phyloP scores from a whole-genome alignment of 208 protist genomes.

The Wallacemonas sp. region DNA sequence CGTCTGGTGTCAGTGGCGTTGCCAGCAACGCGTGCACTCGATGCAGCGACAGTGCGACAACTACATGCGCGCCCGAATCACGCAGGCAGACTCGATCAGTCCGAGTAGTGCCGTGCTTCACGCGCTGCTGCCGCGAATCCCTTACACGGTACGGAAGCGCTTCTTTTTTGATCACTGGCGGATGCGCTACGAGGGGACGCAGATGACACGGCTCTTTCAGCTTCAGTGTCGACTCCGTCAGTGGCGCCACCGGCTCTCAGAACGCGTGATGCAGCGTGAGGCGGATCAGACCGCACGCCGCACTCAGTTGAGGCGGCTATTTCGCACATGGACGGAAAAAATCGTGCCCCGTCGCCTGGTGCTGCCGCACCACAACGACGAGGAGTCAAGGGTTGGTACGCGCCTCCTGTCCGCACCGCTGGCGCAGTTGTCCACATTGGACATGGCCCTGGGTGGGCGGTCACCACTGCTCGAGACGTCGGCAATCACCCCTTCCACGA shows the following conservation, averaged over 20 bases:
- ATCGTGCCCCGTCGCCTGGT: constrained; percentile 5
- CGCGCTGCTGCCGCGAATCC: constrained; percentile 18
- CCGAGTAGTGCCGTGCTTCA: background rate
- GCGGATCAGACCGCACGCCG: background rate
- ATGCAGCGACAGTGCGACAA: background rate
- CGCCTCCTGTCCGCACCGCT: background rate
- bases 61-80: background rate
- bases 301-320: background rate
- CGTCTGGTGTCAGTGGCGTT: background rate
- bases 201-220: background rate
- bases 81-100: background rate
- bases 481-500: too few relatives aligned
- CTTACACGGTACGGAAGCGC: constrained; percentile 50
- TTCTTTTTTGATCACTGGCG: constrained; percentile 39
- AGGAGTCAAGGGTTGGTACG: background rate
- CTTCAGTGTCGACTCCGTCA: constrained; percentile 2
- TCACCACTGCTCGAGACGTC: too few relatives aligned
- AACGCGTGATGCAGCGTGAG: background rate
- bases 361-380: background rate
- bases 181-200: constrained; percentile 8
- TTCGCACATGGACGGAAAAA: constrained; percentile 25
- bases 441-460: too few relatives aligned
- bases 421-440: too few relatives aligned
- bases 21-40: background rate
- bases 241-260: background rate